Evolutionary conservation across 306 rosid genomes (phyloP).

Genomic region (Quercus suber): DNA sequence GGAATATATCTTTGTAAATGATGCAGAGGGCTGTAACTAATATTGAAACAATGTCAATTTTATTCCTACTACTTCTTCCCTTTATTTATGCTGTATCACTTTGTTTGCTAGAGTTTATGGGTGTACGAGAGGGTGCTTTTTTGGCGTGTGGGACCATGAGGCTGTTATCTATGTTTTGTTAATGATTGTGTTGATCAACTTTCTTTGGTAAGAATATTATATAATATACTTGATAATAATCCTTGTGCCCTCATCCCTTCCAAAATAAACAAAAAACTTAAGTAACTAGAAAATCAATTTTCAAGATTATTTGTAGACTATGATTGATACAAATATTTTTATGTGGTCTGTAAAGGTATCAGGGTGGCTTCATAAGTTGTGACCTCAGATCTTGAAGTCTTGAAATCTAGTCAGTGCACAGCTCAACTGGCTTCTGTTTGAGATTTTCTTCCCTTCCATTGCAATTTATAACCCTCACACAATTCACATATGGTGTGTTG

Average conservation of each 20-base stretch:
- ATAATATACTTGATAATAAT: background rate
- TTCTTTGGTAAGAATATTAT: background rate
- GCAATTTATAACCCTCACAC: background rate
- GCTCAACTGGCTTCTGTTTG: background rate
- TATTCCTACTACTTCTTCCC: background rate
- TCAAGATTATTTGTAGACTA: background rate
- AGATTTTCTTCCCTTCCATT: background rate
- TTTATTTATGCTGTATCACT: background rate
- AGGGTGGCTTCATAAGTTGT: background rate
- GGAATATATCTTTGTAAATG: conserved; percentile 21
- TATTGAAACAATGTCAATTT: background rate
- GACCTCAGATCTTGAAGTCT: background rate
- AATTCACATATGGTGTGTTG: background rate
- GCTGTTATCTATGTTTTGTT: background rate
- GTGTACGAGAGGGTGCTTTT: background rate
- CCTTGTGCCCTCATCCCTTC: background rate
- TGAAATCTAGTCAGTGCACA: background rate
- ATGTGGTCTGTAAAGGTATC: background rate
- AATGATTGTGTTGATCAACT: background rate
- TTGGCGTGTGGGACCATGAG: no score
- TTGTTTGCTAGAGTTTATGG: conserved; percentile 28
- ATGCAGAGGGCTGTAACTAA: conserved; percentile 25
- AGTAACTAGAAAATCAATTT: background rate
- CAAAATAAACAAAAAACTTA: background rate
- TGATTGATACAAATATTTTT: background rate